Evolutionary conservation across 345 rosid species (phyloP), one percentile per base, ranked within the genome.

Genomic region (Trapa bicornis): DNA sequence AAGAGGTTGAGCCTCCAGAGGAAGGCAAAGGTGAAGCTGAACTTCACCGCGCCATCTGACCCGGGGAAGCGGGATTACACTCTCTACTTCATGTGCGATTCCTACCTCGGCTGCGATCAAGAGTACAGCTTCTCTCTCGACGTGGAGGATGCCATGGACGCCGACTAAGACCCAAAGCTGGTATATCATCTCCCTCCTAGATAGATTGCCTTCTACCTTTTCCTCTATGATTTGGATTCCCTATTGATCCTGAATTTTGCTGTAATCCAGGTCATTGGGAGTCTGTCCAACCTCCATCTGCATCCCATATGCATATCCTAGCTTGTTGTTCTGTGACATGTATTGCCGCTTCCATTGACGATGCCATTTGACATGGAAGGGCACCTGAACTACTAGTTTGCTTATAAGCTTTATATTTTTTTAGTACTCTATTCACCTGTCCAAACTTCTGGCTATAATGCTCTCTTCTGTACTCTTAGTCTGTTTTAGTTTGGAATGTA

Each of bases 81-180:
- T 0, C 80, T 91, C 0, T 87, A 88, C 74, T 88, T 94, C 66
- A 94, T 89, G 95, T 85, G 95, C 33, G 95, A 91, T 73, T 88
- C 97, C 5, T 94, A 86, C 75, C 70, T 91, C 71, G 97, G 99
- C 1, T 94, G 97, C 61, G 96, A 87, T 71, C 97, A 87, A 78
- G 97, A 94, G 75, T 88, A 88, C 54, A 70, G 67, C 64, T 90
- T 93, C 79, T 52, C 68, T 8, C 80, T 93, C 29, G 81, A 85
- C 68, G 85, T 86, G 39, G 80, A 75, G 65, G 95, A 79, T 32
- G 70, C 82, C 0, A 68, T 76, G 36, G 82, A 52, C 50, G 73
- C 67, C 47, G 82, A 71, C 71, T 78, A 75, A 45, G 82, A 67
- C 47, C 47, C 35, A 67, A 0, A 47, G 47, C 14, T 32, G 15